Evolutionary conservation across 2,329 filamentous ascomycete species (phyloP).

Genomic region (Chlorencoelia australis): DNA sequence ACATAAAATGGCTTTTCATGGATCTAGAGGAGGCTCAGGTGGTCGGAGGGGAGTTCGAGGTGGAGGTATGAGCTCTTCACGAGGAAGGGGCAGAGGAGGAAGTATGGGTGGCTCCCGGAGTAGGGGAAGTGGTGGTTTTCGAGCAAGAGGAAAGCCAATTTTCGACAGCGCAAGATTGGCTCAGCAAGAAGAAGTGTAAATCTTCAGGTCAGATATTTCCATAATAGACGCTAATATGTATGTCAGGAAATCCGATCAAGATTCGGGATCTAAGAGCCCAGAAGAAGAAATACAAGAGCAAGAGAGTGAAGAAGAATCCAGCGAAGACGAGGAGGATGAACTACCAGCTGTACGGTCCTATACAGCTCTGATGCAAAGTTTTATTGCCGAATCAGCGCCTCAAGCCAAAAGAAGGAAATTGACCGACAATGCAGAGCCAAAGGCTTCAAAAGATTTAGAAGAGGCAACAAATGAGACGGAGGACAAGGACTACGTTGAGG

Average conservation of each 20-base stretch:
- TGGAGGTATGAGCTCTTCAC: slow-evolving; percentile 13
- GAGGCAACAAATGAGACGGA: slow-evolving; percentile 6
- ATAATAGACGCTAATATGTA: slow-evolving; percentile 2
- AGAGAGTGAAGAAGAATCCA: slow-evolving; percentile 36
- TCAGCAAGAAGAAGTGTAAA: slow-evolving; percentile 32
- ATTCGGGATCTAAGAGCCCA: slow-evolving; percentile 29
- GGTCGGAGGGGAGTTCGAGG: too few species aligned
- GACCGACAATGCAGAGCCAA: slow-evolving; percentile 22
- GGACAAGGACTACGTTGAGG: slow-evolving; percentile 34
- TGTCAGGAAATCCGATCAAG: slow-evolving; percentile 16
- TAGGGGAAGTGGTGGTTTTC: slow-evolving; percentile 22
- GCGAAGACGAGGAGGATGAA: slow-evolving; percentile 31
- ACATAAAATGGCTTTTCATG: slow-evolving; percentile 16
- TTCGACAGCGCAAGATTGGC: slow-evolving; percentile 39
- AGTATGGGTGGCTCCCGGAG: slow-evolving; percentile 15
- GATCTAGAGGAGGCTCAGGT: slow-evolving; percentile 18
- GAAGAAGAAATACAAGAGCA: slow-evolving; percentile 33
- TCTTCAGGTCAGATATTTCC: background rate
- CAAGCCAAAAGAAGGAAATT: slow-evolving; percentile 49
- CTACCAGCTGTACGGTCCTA: slow-evolving; percentile 39
- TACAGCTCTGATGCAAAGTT: slow-evolving; percentile 46
- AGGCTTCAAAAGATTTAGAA: slow-evolving; percentile 14
- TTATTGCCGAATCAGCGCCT: slow-evolving; percentile 37
- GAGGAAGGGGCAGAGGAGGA: slow-evolving; percentile 19
- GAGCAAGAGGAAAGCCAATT: slow-evolving; percentile 29